Conservation (phyloP, 441 rosid genomes). For the Corymbia citriodora region DNA sequence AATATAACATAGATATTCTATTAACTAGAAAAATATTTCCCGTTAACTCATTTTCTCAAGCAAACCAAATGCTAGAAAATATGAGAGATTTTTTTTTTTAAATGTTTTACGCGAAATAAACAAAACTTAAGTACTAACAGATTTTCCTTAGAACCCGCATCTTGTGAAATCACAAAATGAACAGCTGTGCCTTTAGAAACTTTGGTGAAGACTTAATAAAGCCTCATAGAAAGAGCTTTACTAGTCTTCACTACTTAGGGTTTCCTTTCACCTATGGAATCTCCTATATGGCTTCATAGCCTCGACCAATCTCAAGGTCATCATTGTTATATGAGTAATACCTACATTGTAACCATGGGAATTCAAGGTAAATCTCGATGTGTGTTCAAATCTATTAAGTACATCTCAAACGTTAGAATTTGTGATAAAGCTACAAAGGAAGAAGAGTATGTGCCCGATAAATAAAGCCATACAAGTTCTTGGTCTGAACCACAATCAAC, state of each 20-base stretch:
- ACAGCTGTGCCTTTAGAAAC: background rate
- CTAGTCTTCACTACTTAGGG: conserved; percentile 66
- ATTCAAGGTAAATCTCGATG: background rate
- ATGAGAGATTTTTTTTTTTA: no score
- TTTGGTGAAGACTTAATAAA: background rate
- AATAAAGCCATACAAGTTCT: background rate
- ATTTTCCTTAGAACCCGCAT: conserved; percentile 74
- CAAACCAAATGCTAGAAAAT: no score
- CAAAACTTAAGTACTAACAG: conserved; percentile 42
- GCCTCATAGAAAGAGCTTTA: conserved; percentile 17
- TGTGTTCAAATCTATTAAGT: background rate
- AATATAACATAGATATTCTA: background rate
- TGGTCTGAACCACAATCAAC: background rate
- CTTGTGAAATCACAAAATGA: background rate
- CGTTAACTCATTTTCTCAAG: no score
- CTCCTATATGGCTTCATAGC: conserved; percentile 89
- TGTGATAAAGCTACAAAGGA: background rate
- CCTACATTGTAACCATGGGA: conserved; percentile 26
- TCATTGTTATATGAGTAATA: conserved; percentile 77
- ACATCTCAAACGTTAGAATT: background rate
- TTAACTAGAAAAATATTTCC: no score
- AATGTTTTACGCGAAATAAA: no score
- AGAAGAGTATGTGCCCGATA: background rate
- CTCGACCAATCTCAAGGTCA: conserved; percentile 84
- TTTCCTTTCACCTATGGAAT: conserved; percentile 76